Conservation (phyloP, 164 flowering plant genomes). For the Kalanchoe fedtschenkoi region DNA sequence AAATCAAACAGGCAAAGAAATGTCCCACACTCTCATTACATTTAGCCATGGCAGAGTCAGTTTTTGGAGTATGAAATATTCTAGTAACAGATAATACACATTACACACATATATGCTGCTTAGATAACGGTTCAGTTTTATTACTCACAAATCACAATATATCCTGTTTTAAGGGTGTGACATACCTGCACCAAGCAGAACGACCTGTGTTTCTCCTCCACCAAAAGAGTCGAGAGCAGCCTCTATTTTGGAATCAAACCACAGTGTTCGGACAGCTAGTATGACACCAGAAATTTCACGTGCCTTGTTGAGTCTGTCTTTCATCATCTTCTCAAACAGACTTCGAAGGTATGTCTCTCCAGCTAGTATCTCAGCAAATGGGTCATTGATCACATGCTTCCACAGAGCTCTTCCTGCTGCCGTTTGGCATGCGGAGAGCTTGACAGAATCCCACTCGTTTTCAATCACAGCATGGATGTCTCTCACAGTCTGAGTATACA, state of each 20-base stretch:
- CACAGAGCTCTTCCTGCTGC: conserved; percentile 92
- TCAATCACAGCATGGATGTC: conserved; percentile 51
- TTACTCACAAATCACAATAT: conserved; percentile 8
- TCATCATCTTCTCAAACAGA: conserved; percentile 69
- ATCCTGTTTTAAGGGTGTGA: neutral
- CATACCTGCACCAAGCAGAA: conserved; percentile 86
- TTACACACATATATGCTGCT: neutral
- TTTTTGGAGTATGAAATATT: neutral
- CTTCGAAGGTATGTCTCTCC: conserved; percentile 64
- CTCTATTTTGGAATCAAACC: conserved; percentile 78
- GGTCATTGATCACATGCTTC: conserved; percentile 76
- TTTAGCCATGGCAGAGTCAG: neutral
- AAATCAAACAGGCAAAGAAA: neutral
- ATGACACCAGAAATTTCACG: conserved; percentile 76
- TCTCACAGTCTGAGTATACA: conserved; percentile 27
- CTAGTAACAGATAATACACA: too few species aligned
- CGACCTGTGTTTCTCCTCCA: conserved; percentile 54
- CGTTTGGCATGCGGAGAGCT: conserved; percentile 70
- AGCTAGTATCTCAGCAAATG: conserved; percentile 67
- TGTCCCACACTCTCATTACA: neutral
- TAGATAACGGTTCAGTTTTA: neutral
- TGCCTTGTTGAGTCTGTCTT: conserved; percentile 60
- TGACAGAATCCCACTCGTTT: conserved; percentile 56
- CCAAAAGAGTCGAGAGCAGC: conserved; percentile 48
- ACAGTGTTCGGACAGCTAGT: conserved; percentile 79